Conservation (phyloP, 257 asterid genomes). For the Prunella vulgaris region DNA sequence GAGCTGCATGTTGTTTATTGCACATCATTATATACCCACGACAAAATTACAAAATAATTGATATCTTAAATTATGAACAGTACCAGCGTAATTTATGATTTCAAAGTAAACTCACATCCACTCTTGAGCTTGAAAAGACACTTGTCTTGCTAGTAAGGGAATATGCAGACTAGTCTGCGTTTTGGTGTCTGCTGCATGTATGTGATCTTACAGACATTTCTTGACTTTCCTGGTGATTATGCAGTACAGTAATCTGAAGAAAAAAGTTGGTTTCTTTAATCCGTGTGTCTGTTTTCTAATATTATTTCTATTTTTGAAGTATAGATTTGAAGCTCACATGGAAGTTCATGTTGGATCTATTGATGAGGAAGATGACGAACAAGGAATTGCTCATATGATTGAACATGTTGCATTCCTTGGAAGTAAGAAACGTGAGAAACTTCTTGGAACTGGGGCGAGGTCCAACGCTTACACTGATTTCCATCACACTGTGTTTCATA, state of each 20-base stretch:
- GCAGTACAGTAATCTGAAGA: background rate
- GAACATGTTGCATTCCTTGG: constrained; percentile 99
- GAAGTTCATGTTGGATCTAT: constrained; percentile 98
- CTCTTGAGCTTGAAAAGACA: background rate
- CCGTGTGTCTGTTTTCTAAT: constrained; percentile 4
- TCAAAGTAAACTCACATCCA: background rate
- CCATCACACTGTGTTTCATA: constrained; percentile 98
- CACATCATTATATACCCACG: background rate
- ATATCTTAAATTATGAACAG: background rate
- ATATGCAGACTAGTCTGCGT: background rate
- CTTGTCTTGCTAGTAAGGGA: background rate
- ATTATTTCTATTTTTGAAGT: constrained; percentile 22
- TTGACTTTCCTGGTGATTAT: constrained; percentile 3
- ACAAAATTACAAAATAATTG: too few species aligned
- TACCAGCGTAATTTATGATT: background rate
- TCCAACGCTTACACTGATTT: constrained; percentile 99
- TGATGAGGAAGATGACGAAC: constrained; percentile 99
- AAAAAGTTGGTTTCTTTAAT: background rate
- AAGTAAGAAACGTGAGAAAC: constrained; percentile 98
- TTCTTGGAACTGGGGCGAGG: constrained; percentile 98
- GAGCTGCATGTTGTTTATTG: constrained; percentile 5
- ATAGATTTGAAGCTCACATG: constrained; percentile 98
- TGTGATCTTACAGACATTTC: background rate
- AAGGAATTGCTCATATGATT: constrained; percentile 99
- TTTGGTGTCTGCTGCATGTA: constrained; percentile 1